phyloP scores from a whole-genome alignment of 768 basidiomycete species.

The Rhizopogon salebrosus region DNA sequence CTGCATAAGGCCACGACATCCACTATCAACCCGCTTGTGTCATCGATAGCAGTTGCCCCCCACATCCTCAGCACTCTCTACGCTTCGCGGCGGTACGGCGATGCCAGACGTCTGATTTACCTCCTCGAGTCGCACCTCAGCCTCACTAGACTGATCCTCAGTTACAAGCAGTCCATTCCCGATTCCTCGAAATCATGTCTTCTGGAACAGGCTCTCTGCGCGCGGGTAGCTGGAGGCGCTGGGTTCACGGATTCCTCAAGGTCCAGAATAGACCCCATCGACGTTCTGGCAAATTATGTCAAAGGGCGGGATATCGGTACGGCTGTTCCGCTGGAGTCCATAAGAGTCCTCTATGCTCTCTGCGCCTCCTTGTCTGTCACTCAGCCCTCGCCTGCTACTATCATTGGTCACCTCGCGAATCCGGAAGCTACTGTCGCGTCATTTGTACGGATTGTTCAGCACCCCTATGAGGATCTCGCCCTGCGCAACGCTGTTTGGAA shows the following conservation, averaged over 20 bases:
- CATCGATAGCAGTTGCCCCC: conserved; percentile 58
- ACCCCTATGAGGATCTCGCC: conserved; percentile 73
- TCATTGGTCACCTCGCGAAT: conserved; percentile 73
- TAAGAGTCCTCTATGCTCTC: conserved; percentile 37
- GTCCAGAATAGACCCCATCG: conserved; percentile 63
- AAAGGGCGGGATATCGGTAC: conserved; percentile 58
- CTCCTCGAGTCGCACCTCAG: conserved; percentile 64
- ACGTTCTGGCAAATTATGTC: conserved; percentile 65
- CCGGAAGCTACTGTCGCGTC: conserved; percentile 66
- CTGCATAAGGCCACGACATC: conserved; percentile 73
- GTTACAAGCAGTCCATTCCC: conserved; percentile 50
- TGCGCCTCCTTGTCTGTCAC: conserved; percentile 58
- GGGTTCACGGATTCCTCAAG: conserved; percentile 39
- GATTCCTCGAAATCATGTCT: conserved; percentile 49
- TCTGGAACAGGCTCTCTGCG: conserved; percentile 73
- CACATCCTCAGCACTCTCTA: conserved; percentile 57
- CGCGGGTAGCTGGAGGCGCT: conserved; percentile 49
- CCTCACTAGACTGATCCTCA: conserved; percentile 57
- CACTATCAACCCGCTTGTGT: conserved; percentile 76
- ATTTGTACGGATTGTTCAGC: conserved; percentile 66
- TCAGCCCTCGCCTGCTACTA: conserved; percentile 61
- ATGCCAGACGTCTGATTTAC: conserved; percentile 62
- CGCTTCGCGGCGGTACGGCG: conserved; percentile 58
- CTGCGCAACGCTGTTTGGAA: conserved; percentile 79
- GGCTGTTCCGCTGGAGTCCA: conserved; percentile 59